These are phyloP conservation scores for Onygenales sp. DNA, from an alignment of 2,329 filamentous ascomycete species.

Conservation along the genomic window DNA sequence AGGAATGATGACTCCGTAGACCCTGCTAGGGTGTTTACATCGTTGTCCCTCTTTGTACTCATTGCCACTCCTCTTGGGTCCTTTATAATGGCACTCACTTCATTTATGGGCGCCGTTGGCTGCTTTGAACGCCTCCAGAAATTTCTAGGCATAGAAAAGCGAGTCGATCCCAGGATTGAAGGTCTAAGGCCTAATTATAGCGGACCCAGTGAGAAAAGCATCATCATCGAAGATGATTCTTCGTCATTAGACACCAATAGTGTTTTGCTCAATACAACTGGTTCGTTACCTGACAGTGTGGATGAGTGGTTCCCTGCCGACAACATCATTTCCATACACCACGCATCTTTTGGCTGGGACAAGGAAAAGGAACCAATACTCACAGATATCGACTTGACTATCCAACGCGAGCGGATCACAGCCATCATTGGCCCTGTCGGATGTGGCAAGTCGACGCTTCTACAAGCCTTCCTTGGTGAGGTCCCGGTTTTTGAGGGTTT, in stretches of 20 bases:
- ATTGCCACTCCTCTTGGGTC: background rate
- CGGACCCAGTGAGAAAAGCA: background rate
- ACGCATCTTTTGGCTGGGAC: slow-evolving; percentile 41
- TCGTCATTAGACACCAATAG: background rate
- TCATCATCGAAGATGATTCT: background rate
- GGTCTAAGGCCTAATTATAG: background rate
- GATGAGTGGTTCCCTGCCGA: slow-evolving; percentile 7
- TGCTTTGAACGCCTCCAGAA: slow-evolving; percentile 14
- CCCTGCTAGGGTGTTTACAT: background rate
- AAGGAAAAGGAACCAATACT: slow-evolving; percentile 31
- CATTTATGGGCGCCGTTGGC: background rate
- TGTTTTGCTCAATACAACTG: background rate
- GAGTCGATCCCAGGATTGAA: background rate
- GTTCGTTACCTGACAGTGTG: background rate
- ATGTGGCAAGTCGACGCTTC: slow-evolving; percentile 44
- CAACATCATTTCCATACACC: slow-evolving; percentile 32
- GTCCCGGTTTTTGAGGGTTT: slow-evolving; percentile 25
- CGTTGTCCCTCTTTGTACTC: background rate
- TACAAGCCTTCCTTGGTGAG: slow-evolving; percentile 38
- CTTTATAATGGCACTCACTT: background rate
- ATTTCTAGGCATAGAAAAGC: slow-evolving; percentile 14
- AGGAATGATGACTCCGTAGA: background rate
- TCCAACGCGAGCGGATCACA: slow-evolving; percentile 36
- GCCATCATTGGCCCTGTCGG: slow-evolving; percentile 44
- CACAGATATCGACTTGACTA: slow-evolving; percentile 30